Evolutionary conservation across 2,329 filamentous ascomycete species (phyloP), one percentile per base, ranked within the genome.

Genomic region (Aspergillus aculeatus): DNA sequence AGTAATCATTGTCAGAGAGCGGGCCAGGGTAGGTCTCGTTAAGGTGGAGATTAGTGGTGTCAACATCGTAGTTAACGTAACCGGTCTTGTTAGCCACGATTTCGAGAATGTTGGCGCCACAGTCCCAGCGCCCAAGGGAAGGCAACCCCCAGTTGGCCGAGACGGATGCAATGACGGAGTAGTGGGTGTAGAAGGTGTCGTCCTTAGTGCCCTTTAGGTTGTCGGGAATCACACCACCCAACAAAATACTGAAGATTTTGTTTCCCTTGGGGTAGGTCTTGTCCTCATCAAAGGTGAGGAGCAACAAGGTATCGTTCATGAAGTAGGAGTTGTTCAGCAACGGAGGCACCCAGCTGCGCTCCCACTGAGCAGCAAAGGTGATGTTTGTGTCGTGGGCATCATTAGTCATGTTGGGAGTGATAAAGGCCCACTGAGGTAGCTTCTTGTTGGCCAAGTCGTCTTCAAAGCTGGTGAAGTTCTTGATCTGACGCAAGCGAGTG

Each of bases 271-370:
- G 74, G 75, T 92, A 92, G 10, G 83, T 86, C 67, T 88, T 84
- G 72, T 87, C 90, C 78, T 95, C 91, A 64, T 95, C 91, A 69
- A 92, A 95, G 10, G 87, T 93, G 61, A 95, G 75, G 5, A 94
- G 79, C 10, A 95, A 83, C 1, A 95, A 82, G 0, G 89, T 93
- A 69, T 89, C 85, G 53, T 89, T 79, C 85, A 88, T 89, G 75
- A 95, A 94, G 66, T 88, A 83, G 52, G 79, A 75, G 77, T 94
- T 83, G 38, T 82, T 73, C 6, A 95, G 81, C 9, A 95, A 85
- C 0, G 90, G 89, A 59, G 85, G 82, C 1, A 95, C 75, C 77
- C 92, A 93, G 51, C 71, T 77, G 41, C 84, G 83, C 14, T 86
- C 84, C 89, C 89, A 95, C 14, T 76, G 68, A 2, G 89, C 89